Evolutionary conservation across 2,329 filamentous ascomycete genomes (phyloP).

Genomic region (Stemphylium lycopersici): DNA sequence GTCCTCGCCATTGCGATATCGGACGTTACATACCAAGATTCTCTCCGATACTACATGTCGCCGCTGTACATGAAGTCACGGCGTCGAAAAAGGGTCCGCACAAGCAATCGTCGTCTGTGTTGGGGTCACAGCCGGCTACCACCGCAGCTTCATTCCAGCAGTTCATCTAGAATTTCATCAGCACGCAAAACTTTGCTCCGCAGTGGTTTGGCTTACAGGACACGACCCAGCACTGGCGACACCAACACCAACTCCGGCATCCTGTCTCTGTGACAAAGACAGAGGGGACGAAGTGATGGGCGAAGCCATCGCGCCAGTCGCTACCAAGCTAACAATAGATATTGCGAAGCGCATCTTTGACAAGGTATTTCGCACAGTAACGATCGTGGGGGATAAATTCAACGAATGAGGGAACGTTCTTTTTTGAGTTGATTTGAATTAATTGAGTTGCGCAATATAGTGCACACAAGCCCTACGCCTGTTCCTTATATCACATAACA

Average conservation of each 20-base stretch:
- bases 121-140: constrained; percentile 38
- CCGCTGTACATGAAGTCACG: constrained; percentile 37
- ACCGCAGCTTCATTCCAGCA: constrained; percentile 44
- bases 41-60: constrained; percentile 37
- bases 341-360: constrained; percentile 25
- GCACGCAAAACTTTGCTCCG: background rate
- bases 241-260: constrained; percentile 13
- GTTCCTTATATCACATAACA: too few species aligned
- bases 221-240: constrained; percentile 32
- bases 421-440: too few species aligned
- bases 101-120: constrained; percentile 37
- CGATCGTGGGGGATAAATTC: constrained; percentile 10
- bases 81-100: constrained; percentile 44
- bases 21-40: constrained; percentile 37
- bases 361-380: background rate
- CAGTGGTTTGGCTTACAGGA: constrained; percentile 23
- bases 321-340: constrained; percentile 17
- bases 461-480: too few species aligned
- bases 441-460: too few species aligned
- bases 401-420: background rate
- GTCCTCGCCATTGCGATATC: background rate
- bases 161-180: constrained; percentile 27
- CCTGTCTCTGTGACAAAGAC: constrained; percentile 8
- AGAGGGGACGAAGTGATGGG: constrained; percentile 12
- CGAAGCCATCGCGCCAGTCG: constrained; percentile 26